Conservation (phyloP, 352 stramenopile species). For the Plasmopara halstedii region DNA sequence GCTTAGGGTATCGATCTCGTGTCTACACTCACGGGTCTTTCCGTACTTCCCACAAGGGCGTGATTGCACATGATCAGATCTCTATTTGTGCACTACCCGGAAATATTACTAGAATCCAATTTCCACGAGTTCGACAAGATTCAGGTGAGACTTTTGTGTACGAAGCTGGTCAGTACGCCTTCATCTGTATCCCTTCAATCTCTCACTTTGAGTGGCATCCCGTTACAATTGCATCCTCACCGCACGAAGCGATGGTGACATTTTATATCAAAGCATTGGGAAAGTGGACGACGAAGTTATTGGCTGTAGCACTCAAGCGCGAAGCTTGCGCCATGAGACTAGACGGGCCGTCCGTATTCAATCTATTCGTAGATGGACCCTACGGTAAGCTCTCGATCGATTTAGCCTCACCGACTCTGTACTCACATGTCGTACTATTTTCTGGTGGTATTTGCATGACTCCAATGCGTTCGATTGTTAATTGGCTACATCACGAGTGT, state of each 20-base stretch:
- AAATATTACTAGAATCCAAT: conserved; percentile 42
- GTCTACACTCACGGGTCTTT: conserved; percentile 19
- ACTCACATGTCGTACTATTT: conserved; percentile 47
- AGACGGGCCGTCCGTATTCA: conserved; percentile 15
- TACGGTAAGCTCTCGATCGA: conserved; percentile 42
- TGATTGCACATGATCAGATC: conserved; percentile 26
- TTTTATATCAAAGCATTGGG: conserved; percentile 58
- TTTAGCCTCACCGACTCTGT: conserved; percentile 24
- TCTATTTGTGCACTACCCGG: conserved; percentile 19
- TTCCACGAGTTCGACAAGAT: conserved; percentile 30
- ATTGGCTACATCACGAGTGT: conserved; percentile 29
- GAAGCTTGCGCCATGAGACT: conserved; percentile 26
- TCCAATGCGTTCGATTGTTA: conserved; percentile 41
- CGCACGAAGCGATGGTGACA: conserved; percentile 53
- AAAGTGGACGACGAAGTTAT: conserved; percentile 58
- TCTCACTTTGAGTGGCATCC: conserved; percentile 78
- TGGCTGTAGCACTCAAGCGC: conserved; percentile 25
- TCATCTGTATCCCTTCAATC: conserved; percentile 72
- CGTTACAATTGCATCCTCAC: conserved; percentile 80
- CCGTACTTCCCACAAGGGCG: conserved; percentile 10
- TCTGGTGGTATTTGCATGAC: conserved; percentile 45
- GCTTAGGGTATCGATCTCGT: conserved; percentile 19
- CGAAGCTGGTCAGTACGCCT: conserved; percentile 62
- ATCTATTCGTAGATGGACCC: conserved; percentile 41
- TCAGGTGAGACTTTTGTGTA: conserved; percentile 31